Percentiles rank a stretch among this genome's conserved stretches.
Evolutionary conservation across 2,329 filamentous ascomycete genomes (phyloP).

Genomic region (Xylaria sp.): DNA sequence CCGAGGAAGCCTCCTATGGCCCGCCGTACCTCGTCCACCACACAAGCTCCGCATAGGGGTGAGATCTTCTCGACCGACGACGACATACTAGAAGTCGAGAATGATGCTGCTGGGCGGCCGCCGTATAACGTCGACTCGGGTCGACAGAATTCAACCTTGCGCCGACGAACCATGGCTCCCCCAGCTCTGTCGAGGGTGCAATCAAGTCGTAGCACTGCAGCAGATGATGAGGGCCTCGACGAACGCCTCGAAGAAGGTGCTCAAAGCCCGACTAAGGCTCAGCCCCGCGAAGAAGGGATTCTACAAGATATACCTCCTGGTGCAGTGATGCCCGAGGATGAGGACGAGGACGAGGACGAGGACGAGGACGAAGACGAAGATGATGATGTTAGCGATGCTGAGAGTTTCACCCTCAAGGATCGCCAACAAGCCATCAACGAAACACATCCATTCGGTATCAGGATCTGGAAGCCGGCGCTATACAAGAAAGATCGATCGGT

Average conservation of each 20-base stretch:
- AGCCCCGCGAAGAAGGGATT: conserved; percentile 53
- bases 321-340: conserved; percentile 56
- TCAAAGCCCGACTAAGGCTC: conserved; percentile 39
- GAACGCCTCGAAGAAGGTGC: conserved; percentile 48
- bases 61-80: conserved; percentile 93
- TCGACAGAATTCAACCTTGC: conserved; percentile 53
- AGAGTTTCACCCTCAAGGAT: conserved; percentile 97
- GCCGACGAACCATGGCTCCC: conserved; percentile 49
- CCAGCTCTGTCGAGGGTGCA: conserved; percentile 56
- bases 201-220: conserved; percentile 50
- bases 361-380: conserved; percentile 57
- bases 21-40: conserved; percentile 78
- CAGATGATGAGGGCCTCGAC: conserved; percentile 47
- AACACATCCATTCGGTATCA: conserved; percentile 97
- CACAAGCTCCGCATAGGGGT: conserved; percentile 78
- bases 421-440: conserved; percentile 98
- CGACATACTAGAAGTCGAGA: conserved; percentile 80
- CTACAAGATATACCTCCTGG: conserved; percentile 38
- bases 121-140: conserved; percentile 45
- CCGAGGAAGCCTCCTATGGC: conserved; percentile 77
- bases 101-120: conserved; percentile 62
- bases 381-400: conserved; percentile 85
- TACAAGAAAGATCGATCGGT: conserved; percentile 99
- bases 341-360: conserved; percentile 56
- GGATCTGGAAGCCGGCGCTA: conserved; percentile 97